Base-by-base conservation (phyloP, 1,284 basidiomycete species). In the Cryptococcus sp. region DNA sequence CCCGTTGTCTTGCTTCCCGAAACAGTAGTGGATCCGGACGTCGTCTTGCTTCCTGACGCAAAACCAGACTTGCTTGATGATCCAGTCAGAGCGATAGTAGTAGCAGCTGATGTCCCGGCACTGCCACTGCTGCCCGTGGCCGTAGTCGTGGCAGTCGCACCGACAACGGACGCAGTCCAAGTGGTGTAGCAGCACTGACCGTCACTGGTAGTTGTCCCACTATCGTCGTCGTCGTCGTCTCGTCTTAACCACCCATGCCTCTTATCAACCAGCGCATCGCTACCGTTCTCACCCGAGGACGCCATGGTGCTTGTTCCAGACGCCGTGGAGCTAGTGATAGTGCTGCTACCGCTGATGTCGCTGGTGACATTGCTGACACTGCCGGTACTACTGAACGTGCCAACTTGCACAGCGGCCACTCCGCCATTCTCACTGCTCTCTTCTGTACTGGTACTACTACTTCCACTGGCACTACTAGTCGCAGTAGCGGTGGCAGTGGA, bases 161-260 rank as follows among this genome's bases (percentile, higher is more conserved):
- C 64, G 16, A 69, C 50, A 13, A 70, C 53, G 8, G 62, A 57
- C 3, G 69, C 66, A 31, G 69, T 71, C 64, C 65, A 73, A 22
- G 70, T 73, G 1, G 72, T 73, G 39, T 57, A 69, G 55, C 72
- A 73, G 48, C 72, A 73, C 57, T 72, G 65, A 27, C 66, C 70
- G 44, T 61, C 48, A 45, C 55, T 68, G 20, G 65, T 70, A 13
- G 54, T 61, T 5, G 66, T 70, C 44, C 47, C 55, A 17, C 50
- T 55, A 13, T 50, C 64, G 16, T 54, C 57, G 31, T 57, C 41
- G 27, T 17, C 46, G 17, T 47, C 44, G 11, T 20, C 47, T 15
- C 40, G 39, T 38, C 40, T 49, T 20, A 40, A 42, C 23, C 15
- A 20, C 16, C 46, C 19, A 19, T 38, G 3, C 31, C 47, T 35